These are phyloP conservation scores for Malania oleifera DNA, from an alignment of 164 flowering plant genomes.

Conservation along the genomic window DNA sequence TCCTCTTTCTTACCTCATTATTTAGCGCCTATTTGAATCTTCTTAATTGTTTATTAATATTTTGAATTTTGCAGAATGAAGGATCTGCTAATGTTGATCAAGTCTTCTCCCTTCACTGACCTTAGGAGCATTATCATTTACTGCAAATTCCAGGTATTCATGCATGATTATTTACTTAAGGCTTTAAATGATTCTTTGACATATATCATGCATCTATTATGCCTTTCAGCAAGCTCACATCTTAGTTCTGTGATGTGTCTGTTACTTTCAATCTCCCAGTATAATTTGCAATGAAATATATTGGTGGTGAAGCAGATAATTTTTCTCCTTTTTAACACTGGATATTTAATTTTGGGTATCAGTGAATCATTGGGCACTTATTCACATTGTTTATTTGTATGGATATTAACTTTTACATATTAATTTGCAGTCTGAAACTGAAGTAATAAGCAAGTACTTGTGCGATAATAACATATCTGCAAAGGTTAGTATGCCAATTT, in stretches of 20 bases:
- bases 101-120: slow-evolving; percentile 57
- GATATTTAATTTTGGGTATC: too few relatives aligned
- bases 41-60: not conserved
- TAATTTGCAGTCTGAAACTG: slow-evolving; percentile 79
- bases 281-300: not conserved
- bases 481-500: slow-evolving; percentile 49
- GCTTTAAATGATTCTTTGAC: not conserved
- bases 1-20: not conserved
- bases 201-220: not conserved
- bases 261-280: not conserved
- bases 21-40: not conserved
- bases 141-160: slow-evolving; percentile 89
- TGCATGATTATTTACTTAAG: not conserved
- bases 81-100: slow-evolving; percentile 63
- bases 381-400: not conserved
- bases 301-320: not conserved
- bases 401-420: not conserved
- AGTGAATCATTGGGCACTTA: too few relatives aligned
- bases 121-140: slow-evolving; percentile 74
- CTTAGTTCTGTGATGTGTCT: not conserved
- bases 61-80: slow-evolving; percentile 51
- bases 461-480: slow-evolving; percentile 73
- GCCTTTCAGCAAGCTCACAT: not conserved
- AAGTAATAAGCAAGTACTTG: slow-evolving; percentile 66
- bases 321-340: not conserved